phyloP scores from a whole-genome alignment of 148 eudicot species.

The Rhododendron ovatum region DNA sequence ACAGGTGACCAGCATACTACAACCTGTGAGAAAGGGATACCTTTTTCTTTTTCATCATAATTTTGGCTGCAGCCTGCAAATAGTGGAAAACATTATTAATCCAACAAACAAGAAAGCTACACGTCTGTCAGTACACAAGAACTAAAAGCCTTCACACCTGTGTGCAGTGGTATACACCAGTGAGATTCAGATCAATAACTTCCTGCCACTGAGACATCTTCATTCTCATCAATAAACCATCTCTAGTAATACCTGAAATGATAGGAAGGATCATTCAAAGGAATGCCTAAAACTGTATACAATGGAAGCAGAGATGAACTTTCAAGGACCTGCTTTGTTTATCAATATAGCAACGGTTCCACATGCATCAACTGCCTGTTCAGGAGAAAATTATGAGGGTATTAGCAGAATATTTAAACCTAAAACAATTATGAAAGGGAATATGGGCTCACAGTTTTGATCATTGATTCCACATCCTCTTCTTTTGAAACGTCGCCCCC shows the following conservation, averaged over 20 bases:
- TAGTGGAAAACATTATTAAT: constrained; percentile 4
- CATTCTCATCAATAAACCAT: constrained; percentile 91
- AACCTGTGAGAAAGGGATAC: constrained; percentile 26
- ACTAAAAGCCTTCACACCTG: constrained; percentile 47
- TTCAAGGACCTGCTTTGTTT: constrained; percentile 79
- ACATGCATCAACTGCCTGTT: constrained; percentile 90
- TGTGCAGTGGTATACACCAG: constrained; percentile 87
- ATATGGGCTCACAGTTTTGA: constrained; percentile 67
- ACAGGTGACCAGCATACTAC: not conserved
- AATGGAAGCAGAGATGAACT: not conserved
- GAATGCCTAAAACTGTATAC: not conserved
- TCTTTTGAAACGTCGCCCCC: constrained; percentile 98
- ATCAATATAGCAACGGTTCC: constrained; percentile 89
- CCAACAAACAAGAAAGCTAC: not conserved
- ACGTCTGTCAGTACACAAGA: not conserved
- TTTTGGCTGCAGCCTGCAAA: constrained; percentile 78
- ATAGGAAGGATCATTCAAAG: not conserved
- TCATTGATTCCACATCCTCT: constrained; percentile 89
- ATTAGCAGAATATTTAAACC: not conserved
- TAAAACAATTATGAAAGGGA: not conserved
- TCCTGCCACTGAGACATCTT: constrained; percentile 87
- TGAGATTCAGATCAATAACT: constrained; percentile 90
- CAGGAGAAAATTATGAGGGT: not conserved
- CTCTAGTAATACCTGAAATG: constrained; percentile 82
- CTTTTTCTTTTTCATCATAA: constrained; percentile 88